Percentiles rank a stretch among this genome's conserved stretches.
Evolutionary conservation across 1,139 yeast genomes (phyloP).

Genomic region (Suhomyces atakaporum): DNA sequence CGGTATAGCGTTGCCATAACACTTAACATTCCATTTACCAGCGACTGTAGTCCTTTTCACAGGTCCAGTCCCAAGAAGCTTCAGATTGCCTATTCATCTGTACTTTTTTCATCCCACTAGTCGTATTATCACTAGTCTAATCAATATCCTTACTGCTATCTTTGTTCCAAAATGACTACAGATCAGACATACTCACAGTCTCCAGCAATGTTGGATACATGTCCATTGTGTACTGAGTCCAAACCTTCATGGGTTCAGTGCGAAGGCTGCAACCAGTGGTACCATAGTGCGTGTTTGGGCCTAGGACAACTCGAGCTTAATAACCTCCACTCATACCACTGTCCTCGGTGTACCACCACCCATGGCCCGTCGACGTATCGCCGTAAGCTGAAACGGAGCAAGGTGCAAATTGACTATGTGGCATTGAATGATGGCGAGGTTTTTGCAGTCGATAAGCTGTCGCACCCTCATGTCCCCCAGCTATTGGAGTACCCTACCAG

Average conservation of each 20-base stretch:
- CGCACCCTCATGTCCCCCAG: slow-evolving; percentile 61
- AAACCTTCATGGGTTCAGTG: slow-evolving; percentile 74
- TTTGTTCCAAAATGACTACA: too few relatives aligned
- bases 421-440: slow-evolving; percentile 78
- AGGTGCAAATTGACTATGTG: slow-evolving; percentile 65
- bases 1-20: too few relatives aligned
- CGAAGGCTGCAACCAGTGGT: slow-evolving; percentile 63
- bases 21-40: too few relatives aligned
- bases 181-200: too few relatives aligned
- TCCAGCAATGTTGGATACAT: too few relatives aligned
- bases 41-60: too few relatives aligned
- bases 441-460: slow-evolving; percentile 54
- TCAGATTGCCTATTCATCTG: too few relatives aligned
- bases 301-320: slow-evolving; percentile 39
- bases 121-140: too few relatives aligned
- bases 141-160: too few relatives aligned
- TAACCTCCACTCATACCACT: slow-evolving; percentile 55
- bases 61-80: too few relatives aligned
- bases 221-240: too few relatives aligned
- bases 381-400: slow-evolving; percentile 59
- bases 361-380: slow-evolving; percentile 57
- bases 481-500: slow-evolving; percentile 30
- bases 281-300: slow-evolving; percentile 54
- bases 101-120: too few relatives aligned
- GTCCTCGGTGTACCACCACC: slow-evolving; percentile 45